Percentiles rank a stretch among this genome's conserved stretches.
phyloP scores from a whole-genome alignment of 805 yeast genomes.

The Starmerella stigmatis region DNA sequence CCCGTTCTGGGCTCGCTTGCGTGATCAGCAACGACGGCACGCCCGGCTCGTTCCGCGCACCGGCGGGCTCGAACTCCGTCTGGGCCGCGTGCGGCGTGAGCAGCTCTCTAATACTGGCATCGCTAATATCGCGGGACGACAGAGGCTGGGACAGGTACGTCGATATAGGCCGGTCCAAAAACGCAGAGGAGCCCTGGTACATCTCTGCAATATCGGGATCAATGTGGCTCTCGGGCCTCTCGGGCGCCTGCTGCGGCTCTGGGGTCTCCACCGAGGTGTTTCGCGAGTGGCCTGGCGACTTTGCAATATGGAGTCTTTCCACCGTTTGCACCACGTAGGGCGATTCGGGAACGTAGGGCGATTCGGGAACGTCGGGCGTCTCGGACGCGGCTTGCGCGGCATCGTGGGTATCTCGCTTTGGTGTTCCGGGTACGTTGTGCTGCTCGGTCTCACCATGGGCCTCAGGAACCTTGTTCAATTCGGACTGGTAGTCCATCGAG shows the following conservation, averaged over 20 bases:
- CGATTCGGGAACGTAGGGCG: constrained; percentile 2
- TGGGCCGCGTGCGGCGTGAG: constrained; percentile 23
- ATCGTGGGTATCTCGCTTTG: not conserved
- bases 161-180: constrained; percentile 27
- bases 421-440: not conserved
- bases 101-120: constrained; percentile 22
- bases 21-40: constrained; percentile 15
- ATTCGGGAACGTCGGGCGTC: not conserved
- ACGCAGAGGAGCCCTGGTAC: constrained; percentile 27
- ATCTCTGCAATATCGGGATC: constrained; percentile 30
- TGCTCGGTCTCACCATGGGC: not conserved
- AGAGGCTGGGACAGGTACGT: constrained; percentile 22
- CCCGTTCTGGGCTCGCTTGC: constrained; percentile 16
- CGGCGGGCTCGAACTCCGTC: constrained; percentile 11
- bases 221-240: constrained; percentile 13
- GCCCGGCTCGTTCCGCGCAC: not conserved
- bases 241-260: not conserved
- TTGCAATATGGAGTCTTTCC: constrained; percentile 6
- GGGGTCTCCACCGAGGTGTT: constrained; percentile 7
- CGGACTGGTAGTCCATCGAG: constrained; percentile 17
- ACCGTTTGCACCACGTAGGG: constrained; percentile 3
- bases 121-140: constrained; percentile 21
- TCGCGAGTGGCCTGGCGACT: constrained; percentile 14
- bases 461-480: constrained; percentile 17
- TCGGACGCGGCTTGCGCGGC: not conserved